These are phyloP conservation scores for Lobosporangium transversale DNA, from an alignment of 192 early-diverging fungal species.

Conservation along the genomic window DNA sequence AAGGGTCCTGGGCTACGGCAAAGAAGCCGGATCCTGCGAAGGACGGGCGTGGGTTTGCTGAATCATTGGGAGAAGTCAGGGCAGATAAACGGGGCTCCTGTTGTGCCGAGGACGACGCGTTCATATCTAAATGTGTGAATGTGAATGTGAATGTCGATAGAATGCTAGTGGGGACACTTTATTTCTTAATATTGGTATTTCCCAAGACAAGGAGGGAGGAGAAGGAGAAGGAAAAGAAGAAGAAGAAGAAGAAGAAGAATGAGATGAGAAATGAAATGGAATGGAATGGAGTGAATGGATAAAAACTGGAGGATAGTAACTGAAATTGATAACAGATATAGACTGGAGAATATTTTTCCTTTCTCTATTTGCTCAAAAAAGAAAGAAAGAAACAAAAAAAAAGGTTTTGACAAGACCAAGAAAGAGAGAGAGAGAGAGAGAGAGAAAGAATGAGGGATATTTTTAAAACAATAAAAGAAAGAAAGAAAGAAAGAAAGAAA, in stretches of 20 bases:
- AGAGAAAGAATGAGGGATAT: neutral
- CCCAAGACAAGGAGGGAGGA: neutral
- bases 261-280: constrained; percentile 5
- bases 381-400: neutral
- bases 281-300: neutral
- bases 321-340: too few relatives aligned
- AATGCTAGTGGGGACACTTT: too few relatives aligned
- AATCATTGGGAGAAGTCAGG: constrained; percentile 21
- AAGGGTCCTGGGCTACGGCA: constrained; percentile 30
- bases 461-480: neutral
- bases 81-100: constrained; percentile 19
- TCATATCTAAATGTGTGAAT: constrained; percentile 17
- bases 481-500: constrained; percentile 2
- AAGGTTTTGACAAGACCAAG: neutral
- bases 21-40: constrained; percentile 37
- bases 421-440: constrained; percentile 3
- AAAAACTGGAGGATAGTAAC: too few relatives aligned
- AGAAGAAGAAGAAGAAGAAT: constrained; percentile 3
- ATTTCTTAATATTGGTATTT: neutral
- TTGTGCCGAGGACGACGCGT: constrained; percentile 18
- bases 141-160: neutral
- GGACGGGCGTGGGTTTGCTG: constrained; percentile 13
- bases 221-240: neutral
- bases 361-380: neutral
- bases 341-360: too few relatives aligned